Base-by-base conservation (phyloP, 2,329 filamentous ascomycete species). In the Monascus ruber region DNA sequence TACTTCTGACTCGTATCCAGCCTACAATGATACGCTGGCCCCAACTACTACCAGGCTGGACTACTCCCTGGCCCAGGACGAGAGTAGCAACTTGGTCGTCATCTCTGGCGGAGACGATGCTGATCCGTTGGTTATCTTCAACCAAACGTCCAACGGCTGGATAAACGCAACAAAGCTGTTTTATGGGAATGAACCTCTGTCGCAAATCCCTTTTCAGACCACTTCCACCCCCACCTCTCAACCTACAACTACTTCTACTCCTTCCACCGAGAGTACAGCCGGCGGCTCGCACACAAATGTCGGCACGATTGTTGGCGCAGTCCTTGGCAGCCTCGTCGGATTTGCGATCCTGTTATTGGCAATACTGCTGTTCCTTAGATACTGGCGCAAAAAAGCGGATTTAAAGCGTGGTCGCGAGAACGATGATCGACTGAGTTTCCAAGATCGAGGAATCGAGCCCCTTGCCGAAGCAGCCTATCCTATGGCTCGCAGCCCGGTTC, bases 291-390 rank as follows among this genome's bases (percentile, higher is more conserved):
- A 52, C 33, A 58, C 52, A 26, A 49, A 42, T 29, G 53, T 53
- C 24, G 62, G 71, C 48, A 77, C 77, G 5, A 81, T 94, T 26
- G 72, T 95, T 1, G 88, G 85, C 28, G 84, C 85, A 37, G 84
- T 84, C 0, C 71, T 96, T 1, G 87, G 88, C 8, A 79, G 81
- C n/a, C 78, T 94, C 24, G 74, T 84, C 38, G 86, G 83, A 11
- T 67, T 86, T 38, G 78, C 82, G 17, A 64, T 78, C 1, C 56
- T 94, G 5, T 66, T 93, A n/a, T 70, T 83, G 25, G 58, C 84
- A 1, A 56, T 86, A n/a, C 71, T 95, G 17, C 67, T 91, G 37
- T 69, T 83, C 26, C 63, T 87, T 24, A 72, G 76, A 54, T 72
- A 71, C 42, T 71, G 74, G 49, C 77, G 74, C 56, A 72, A 73